phyloP scores from a whole-genome alignment of 768 basidiomycete genomes.

The Pulveroboletus sp. region DNA sequence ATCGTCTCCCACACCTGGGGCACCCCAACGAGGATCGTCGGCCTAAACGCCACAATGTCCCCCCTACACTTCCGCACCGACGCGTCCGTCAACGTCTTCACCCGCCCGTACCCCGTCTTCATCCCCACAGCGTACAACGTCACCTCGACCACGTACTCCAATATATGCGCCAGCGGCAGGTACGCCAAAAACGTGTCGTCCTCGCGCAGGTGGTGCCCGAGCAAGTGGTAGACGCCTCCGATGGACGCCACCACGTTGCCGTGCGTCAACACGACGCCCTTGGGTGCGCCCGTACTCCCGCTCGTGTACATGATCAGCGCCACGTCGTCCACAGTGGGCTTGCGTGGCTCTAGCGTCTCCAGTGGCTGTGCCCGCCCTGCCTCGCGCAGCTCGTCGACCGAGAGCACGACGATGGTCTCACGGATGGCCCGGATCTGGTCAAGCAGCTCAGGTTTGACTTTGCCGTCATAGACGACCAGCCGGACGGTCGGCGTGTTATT shows the following conservation, averaged over 20 bases:
- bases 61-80: conserved; percentile 88
- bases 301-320: conserved; percentile 84
- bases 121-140: conserved; percentile 71
- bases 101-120: conserved; percentile 82
- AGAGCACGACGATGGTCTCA: conserved; percentile 55
- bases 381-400: conserved; percentile 66
- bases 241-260: conserved; percentile 81
- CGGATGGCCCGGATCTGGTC: conserved; percentile 55
- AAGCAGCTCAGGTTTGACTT: conserved; percentile 47
- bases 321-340: conserved; percentile 48
- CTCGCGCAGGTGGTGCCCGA: conserved; percentile 47
- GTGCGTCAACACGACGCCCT: conserved; percentile 90
- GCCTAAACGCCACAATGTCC: conserved; percentile 78
- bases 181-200: conserved; percentile 69
- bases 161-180: conserved; percentile 90
- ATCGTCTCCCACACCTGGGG: conserved; percentile 98
- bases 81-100: conserved; percentile 94
- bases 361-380: conserved; percentile 55
- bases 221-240: conserved; percentile 71
- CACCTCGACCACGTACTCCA: conserved; percentile 93
- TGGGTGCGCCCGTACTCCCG: conserved; percentile 89
- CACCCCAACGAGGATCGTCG: conserved; percentile 91
- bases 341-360: conserved; percentile 48
- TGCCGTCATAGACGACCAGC: conserved; percentile 83
- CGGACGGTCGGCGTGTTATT: conserved; percentile 70